Base-by-base conservation (phyloP, 1,284 basidiomycete genomes). In the Meira nashicola region DNA sequence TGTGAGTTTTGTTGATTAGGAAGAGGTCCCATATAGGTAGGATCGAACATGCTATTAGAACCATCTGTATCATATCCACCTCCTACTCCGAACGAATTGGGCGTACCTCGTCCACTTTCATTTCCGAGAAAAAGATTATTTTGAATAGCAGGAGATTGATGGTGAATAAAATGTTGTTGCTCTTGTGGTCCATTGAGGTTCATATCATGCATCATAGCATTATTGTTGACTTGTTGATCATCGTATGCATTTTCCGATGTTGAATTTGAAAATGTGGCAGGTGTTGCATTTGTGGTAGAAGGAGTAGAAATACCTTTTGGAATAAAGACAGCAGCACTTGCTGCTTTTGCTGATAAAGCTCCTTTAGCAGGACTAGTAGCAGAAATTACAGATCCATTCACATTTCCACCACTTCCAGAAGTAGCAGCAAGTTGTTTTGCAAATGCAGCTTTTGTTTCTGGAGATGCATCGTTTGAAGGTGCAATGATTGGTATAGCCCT, bases 271-370 rank as follows among this genome's bases (percentile, higher is more conserved):
- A 40, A 56, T 39, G 55, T 17, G 54, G 17, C 14, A 25, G 58
- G 17, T 57, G 52, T 41, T 8, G 65, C 33, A 8, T 60, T 52
- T 9, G 62, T 41, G 25, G 63, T 60, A 12, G 67, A 65, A 46
- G 63, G 47, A 2, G 62, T 61, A 28, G 61, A 56, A 41, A 54
- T 49, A 11, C 38, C 47, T 59, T 74, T 74, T 39, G 72, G 72
- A 7, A 74, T 70, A 46, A 74, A 74, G 19, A 73, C 72, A 28
- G 70, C 66, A 10, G 70, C 70, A 28, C 64, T 65, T 4, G 70
- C 72, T 14, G 70, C 67, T 23, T 68, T 63, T 28, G 65, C 68
- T 49, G 67, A 67, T 40, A 74, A 65, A 1, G 62, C 66, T 15
- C 61, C 65, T 48, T 65, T 67, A 51, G 60, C 55, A 12, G 67